Base-by-base conservation (phyloP, 2,329 filamentous ascomycete genomes). In the Camptophora hylomeconis region DNA sequence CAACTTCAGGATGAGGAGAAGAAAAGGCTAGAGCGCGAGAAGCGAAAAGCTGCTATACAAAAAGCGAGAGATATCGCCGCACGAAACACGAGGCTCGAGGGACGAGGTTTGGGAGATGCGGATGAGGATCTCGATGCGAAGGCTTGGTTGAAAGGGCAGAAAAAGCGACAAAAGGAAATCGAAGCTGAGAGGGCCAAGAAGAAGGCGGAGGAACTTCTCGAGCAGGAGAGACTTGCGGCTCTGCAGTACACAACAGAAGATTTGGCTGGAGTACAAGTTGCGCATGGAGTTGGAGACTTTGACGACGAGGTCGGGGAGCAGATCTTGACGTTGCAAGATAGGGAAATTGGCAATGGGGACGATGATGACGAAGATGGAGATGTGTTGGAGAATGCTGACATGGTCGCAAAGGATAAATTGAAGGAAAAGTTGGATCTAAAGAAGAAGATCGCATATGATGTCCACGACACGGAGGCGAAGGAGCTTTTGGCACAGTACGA, bases 371-470 rank as follows among this genome's bases (percentile, higher is more conserved):
- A 83, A 16, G 80, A 84, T 34, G 87, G 82, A 2, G 89, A 95
- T 51, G 84, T 95, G 56, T 65, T 98, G 28, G 54, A 61, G 28
- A 56, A 61, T 39, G 32, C 56, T 9, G 46, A 55, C 5, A 23
- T 62, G 30, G 46, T 49, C n/a, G 58, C 61, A 20, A 48, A 47
- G 26, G 58, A 61, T 29, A 56, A 49, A 36, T 42, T 54, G 9
- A 47, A 55, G 17, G 81, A 94, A 45, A 77, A 72, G 42, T 60
- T 94, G 8, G 75, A 89, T 22, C 57, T 86, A 21, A 93, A 95
- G 61, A 93, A 95, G 61, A 94, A 92, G 66, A 83, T 84, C 54
- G 81, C 78, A 49, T 98, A 98, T 53, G 82, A 98, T 45, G 86
- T 87, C 0, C 77, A 82, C 37, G 74, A 77, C 33, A 61, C 76